Evolutionary conservation across 352 stramenopile species (phyloP), one percentile per base, ranked within the genome.

Genomic region (Phytophthora citricola): DNA sequence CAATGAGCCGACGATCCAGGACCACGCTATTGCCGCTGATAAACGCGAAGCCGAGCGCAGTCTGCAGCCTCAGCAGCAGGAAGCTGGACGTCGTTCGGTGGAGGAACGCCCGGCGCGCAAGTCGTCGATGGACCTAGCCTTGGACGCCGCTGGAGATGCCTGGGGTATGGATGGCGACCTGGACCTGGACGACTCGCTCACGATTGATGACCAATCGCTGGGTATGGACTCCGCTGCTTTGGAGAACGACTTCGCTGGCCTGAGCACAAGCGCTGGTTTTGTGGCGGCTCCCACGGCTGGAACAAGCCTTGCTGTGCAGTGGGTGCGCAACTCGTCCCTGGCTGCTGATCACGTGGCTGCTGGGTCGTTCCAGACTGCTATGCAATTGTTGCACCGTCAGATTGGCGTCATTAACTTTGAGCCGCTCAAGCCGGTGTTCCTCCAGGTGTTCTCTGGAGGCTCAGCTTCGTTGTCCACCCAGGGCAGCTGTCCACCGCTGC

Each of bases 381-480:
- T 99, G 93, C 94, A 99, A 72, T 75, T 99, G 47, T 85, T 99
- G 58, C 97, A 99, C 75, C 91, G 98, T 20, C 98, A 99, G 85
- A 99, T 99, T 71, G 98, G 98, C 32, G 95, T 98, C 1, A 97
- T 98, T 62, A 98, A 99, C 71, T 99, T 99, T 60, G 87, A 92
- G 56, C 85, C 92, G n/a, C 77, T 99, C 32, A 97, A 98, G 80
- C 74, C 85, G 1, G 81, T 91, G 46, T 97, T 98, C 67, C 54
- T 97, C 47, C 79, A 85, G 22, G 76, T 97, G 11, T 97, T 92
- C 73, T 85, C 87, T 32, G 93, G 92, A 52, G 83, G 86, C 14
- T 56, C 79, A 17, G 82, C 83, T n/a, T 95, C 80, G 10, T 56
- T 98, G 45, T 89, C 92, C 2, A 94, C 90, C 12, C 91, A 98